Evolutionary conservation across 2,329 filamentous ascomycete species (phyloP).

Genomic region (Didymella segeticola): DNA sequence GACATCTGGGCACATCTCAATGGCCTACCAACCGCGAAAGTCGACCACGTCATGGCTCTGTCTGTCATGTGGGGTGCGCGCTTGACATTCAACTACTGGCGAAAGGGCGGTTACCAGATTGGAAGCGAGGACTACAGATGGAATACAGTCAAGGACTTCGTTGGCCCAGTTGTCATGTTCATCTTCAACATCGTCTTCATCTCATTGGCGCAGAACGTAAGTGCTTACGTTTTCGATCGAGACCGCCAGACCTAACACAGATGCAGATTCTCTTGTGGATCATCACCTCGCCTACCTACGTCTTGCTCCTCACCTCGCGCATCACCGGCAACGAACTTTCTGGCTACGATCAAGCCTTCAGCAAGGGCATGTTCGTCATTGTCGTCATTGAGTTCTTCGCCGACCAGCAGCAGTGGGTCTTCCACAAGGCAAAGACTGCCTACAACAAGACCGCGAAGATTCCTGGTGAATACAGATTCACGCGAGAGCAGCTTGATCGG

Average conservation of each 20-base stretch:
- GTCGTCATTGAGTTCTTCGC: slow-evolving; percentile 77
- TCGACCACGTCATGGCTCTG: slow-evolving; percentile 76
- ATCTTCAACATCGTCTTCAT: slow-evolving; percentile 92
- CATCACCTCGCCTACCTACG: slow-evolving; percentile 82
- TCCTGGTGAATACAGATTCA: slow-evolving; percentile 66
- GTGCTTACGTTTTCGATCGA: slow-evolving; percentile 18
- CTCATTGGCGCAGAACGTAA: slow-evolving; percentile 72
- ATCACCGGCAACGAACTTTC: slow-evolving; percentile 60
- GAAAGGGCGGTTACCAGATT: slow-evolving; percentile 86
- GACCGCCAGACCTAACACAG: slow-evolving; percentile 2
- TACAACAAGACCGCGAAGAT: slow-evolving; percentile 78
- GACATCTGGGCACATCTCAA: slow-evolving; percentile 80
- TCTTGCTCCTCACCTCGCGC: slow-evolving; percentile 75
- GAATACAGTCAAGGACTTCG: slow-evolving; percentile 72
- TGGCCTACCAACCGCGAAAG: slow-evolving; percentile 70
- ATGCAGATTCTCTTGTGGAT: slow-evolving; percentile 74
- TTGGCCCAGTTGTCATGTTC: slow-evolving; percentile 74
- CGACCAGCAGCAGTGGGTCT: slow-evolving; percentile 93
- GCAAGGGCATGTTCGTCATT: slow-evolving; percentile 62
- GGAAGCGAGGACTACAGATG: slow-evolving; percentile 97
- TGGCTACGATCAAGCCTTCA: slow-evolving; percentile 64
- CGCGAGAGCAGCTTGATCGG: slow-evolving; percentile 80
- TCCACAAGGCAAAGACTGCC: slow-evolving; percentile 77
- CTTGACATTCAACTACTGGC: slow-evolving; percentile 96
- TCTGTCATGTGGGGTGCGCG: slow-evolving; percentile 84